Conservation (phyloP, 176 grass and related monocot species). For the Dendrocalamus sinicus region DNA sequence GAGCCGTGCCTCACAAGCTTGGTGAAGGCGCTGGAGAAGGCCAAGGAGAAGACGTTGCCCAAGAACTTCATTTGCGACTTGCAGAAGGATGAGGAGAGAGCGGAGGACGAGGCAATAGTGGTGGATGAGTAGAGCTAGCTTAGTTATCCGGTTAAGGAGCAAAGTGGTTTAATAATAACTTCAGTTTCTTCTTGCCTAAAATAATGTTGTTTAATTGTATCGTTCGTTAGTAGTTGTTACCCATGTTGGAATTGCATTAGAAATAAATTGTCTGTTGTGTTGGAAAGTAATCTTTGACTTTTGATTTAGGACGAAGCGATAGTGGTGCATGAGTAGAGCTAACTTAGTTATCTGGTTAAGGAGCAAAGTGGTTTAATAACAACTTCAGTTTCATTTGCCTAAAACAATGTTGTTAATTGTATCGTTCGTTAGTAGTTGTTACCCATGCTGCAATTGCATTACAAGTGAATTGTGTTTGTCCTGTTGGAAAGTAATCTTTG, state of each 20-base stretch:
- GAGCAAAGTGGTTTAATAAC: not conserved
- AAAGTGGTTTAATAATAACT: not conserved
- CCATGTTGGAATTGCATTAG: not conserved
- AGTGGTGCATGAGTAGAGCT: not conserved
- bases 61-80: not conserved
- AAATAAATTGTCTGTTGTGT: too few species aligned
- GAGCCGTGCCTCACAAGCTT: not conserved
- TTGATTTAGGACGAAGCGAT: too few species aligned
- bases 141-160: not conserved
- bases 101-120: too few species aligned
- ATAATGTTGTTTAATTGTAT: not conserved
- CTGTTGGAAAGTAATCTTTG: too few species aligned
- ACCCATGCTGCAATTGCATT: not conserved
- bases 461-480: not conserved
- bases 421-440: not conserved
- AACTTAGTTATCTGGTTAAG: not conserved
- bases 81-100: not conserved
- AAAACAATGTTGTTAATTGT: not conserved
- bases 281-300: too few species aligned
- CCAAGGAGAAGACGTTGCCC: not conserved
- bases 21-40: slow-evolving; percentile 12
- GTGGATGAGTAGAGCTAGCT: not conserved
- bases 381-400: not conserved
- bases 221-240: not conserved
- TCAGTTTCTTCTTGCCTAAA: not conserved